phyloP scores from a whole-genome alignment of 202 grass and related monocot genomes.

The Zoysia matrella region DNA sequence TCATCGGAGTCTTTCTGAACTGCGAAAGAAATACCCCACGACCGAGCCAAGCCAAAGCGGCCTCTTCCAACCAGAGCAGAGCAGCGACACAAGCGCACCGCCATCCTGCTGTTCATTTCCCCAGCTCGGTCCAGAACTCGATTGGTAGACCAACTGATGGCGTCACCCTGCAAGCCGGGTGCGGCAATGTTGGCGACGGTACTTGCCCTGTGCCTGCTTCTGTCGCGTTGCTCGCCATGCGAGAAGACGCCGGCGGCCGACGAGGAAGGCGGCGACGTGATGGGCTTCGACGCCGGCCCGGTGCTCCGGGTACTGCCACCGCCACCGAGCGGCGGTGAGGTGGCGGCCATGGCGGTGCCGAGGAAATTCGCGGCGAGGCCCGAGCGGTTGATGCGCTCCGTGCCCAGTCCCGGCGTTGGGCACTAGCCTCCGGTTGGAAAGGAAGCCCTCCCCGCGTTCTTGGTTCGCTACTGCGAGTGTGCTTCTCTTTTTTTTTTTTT shows the following conservation, averaged over 20 bases:
- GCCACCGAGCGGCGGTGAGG: background rate
- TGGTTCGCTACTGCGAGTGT: background rate
- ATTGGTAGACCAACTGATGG: conserved; percentile 1
- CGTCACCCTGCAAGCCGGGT: background rate
- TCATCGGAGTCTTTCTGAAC: background rate
- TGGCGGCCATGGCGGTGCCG: background rate
- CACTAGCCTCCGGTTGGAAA: conserved; percentile 26
- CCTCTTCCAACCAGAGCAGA: no score
- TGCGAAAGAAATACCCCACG: no score
- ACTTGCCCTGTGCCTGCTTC: conserved; percentile 21
- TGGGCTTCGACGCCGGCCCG: conserved; percentile 28
- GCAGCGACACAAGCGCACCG: no score
- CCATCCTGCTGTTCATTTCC: background rate
- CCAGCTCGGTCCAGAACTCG: background rate
- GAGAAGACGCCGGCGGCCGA: background rate
- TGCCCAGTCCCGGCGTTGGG: conserved; percentile 56
- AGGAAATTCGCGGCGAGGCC: conserved; percentile 17
- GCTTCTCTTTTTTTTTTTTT: background rate
- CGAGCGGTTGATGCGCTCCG: conserved; percentile 47
- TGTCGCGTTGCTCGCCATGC: background rate
- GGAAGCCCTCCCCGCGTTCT: background rate
- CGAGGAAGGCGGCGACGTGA: background rate
- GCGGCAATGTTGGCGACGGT: background rate
- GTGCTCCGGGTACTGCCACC: conserved; percentile 8
- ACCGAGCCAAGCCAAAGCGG: no score